Conservation (phyloP, 495 filamentous ascomycete genomes). For the Neurospora sp. region DNA sequence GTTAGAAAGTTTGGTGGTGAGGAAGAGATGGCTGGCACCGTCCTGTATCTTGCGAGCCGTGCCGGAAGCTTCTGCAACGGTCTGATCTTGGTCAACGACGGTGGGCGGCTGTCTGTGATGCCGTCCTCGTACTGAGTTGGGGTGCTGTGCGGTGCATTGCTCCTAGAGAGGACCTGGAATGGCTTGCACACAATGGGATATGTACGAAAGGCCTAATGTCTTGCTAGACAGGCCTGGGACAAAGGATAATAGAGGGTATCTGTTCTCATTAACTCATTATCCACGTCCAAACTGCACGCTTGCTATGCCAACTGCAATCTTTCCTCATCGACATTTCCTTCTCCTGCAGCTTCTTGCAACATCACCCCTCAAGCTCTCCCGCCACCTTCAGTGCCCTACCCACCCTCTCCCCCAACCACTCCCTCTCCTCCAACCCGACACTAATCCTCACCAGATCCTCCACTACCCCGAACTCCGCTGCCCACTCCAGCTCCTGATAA, state of each 20-base stretch:
- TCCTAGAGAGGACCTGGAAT: background rate
- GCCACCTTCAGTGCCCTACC: conserved; percentile 6
- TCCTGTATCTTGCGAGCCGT: conserved; percentile 47
- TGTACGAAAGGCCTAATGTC: background rate
- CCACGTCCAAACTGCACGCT: background rate
- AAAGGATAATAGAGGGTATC: background rate
- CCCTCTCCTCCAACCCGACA: conserved; percentile 17
- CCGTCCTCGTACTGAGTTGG: conserved; percentile 33
- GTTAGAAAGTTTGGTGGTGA: conserved; percentile 38
- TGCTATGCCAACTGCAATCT: background rate
- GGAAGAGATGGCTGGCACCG: conserved; percentile 48
- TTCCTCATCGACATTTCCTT: too few species aligned
- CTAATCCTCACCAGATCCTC: conserved; percentile 23
- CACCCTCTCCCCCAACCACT: conserved; percentile 14
- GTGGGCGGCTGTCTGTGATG: conserved; percentile 40
- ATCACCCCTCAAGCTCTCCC: background rate
- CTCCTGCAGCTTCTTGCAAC: background rate
- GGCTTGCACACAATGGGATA: background rate
- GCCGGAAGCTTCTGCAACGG: conserved; percentile 52
- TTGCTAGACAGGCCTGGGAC: background rate
- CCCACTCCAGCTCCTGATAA: conserved; percentile 16
- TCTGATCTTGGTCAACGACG: conserved; percentile 44
- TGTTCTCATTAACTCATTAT: background rate
- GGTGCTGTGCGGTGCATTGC: background rate
- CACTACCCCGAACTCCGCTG: conserved; percentile 17